These are phyloP conservation scores for Vanilla planifolia DNA, from an alignment of 106 monocot species.

Conservation along the genomic window DNA sequence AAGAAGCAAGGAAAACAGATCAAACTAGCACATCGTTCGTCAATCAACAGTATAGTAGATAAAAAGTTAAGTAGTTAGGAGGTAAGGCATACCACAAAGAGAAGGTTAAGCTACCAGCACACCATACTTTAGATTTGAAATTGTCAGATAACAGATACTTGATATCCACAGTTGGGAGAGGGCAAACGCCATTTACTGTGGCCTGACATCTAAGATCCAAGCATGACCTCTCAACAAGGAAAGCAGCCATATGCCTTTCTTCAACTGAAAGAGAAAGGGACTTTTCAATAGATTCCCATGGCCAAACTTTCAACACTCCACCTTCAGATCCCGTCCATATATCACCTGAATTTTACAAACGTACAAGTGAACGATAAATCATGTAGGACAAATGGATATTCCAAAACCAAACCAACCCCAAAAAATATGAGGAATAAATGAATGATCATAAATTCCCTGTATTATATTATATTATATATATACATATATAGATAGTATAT, in stretches of 20 bases:
- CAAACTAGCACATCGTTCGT: not conserved
- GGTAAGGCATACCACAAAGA: constrained; percentile 65
- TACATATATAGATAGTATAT: too few relatives aligned
- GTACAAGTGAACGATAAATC: not conserved
- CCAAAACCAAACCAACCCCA: constrained; percentile 1
- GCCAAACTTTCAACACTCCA: constrained; percentile 82
- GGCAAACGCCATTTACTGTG: constrained; percentile 61
- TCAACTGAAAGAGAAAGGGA: constrained; percentile 60
- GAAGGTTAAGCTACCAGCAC: constrained; percentile 50
- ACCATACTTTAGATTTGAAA: constrained; percentile 72
- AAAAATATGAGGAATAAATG: constrained; percentile 1
- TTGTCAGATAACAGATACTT: constrained; percentile 71
- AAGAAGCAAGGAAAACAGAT: not conserved
- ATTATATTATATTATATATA: too few relatives aligned
- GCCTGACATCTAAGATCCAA: constrained; percentile 71
- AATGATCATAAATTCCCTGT: too few relatives aligned
- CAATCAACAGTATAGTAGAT: not conserved
- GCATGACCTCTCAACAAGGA: constrained; percentile 72
- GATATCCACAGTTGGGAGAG: constrained; percentile 63
- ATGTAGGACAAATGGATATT: not conserved
- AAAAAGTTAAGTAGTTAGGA: not conserved
- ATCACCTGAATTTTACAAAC: constrained; percentile 62
- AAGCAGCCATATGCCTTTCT: constrained; percentile 70
- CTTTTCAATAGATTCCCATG: constrained; percentile 83
- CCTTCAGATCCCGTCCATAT: constrained; percentile 88